phyloP scores from a whole-genome alignment of 768 basidiomycete species.

The Tremella fuciformis region DNA sequence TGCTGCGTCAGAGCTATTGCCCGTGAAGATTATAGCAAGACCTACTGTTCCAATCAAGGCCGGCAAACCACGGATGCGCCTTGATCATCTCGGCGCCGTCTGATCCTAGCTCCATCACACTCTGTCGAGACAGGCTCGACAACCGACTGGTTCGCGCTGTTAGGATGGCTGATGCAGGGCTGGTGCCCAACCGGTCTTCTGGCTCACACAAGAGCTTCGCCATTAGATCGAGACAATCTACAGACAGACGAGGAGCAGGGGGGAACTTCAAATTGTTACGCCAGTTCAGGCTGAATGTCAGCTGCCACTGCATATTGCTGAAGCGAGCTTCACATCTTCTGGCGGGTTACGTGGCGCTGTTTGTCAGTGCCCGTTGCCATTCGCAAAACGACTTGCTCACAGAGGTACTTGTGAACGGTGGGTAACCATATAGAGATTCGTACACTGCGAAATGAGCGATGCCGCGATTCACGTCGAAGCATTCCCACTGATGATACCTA shows the following conservation, averaged over 20 bases:
- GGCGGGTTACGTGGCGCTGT: conserved; percentile 86
- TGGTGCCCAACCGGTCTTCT: conserved; percentile 71
- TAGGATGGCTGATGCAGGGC: conserved; percentile 1
- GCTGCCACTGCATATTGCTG: neutral
- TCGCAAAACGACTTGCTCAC: conserved; percentile 56
- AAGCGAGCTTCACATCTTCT: conserved; percentile 65
- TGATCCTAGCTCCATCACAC: conserved; percentile 25
- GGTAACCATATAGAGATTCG: conserved; percentile 91
- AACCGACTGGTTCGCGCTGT: conserved; percentile 4
- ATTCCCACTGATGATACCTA: conserved; percentile 75
- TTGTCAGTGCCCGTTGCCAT: conserved; percentile 27
- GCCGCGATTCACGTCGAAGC: neutral
- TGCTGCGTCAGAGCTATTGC: conserved; percentile 12
- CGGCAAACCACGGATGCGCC: conserved; percentile 84
- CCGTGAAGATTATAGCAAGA: neutral
- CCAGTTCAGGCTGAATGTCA: conserved; percentile 68
- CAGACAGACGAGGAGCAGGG: conserved; percentile 73
- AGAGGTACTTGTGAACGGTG: conserved; percentile 92
- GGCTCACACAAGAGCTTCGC: conserved; percentile 87
- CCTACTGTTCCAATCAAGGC: conserved; percentile 75
- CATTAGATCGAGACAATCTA: conserved; percentile 83
- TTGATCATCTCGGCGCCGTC: conserved; percentile 92
- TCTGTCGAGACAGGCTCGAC: conserved; percentile 2
- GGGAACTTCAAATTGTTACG: conserved; percentile 84
- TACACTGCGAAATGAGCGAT: conserved; percentile 58